phyloP scores from a whole-genome alignment of 1,139 yeast genomes.

The Scheffersomyces lignicola region DNA sequence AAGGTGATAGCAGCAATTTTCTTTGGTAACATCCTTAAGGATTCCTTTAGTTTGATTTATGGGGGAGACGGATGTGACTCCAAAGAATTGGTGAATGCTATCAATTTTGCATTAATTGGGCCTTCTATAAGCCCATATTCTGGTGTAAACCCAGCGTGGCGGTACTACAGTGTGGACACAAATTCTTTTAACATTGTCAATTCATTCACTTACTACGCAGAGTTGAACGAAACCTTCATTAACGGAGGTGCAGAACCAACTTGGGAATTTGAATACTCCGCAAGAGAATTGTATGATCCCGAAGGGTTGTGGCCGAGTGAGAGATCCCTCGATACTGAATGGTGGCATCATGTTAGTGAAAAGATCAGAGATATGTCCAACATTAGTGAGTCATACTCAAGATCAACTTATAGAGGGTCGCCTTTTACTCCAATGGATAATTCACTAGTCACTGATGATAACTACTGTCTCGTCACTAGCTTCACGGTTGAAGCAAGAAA shows the following conservation, averaged over 20 bases:
- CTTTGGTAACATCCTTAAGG: slow-evolving; percentile 28
- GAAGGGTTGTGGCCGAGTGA: slow-evolving; percentile 26
- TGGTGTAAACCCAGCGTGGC: slow-evolving; percentile 33
- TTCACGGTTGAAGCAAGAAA: slow-evolving; percentile 23
- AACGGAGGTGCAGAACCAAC: slow-evolving; percentile 30
- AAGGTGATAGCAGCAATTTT: slow-evolving; percentile 33
- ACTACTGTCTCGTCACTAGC: slow-evolving; percentile 23
- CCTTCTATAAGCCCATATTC: slow-evolving; percentile 31
- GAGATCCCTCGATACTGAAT: slow-evolving; percentile 25
- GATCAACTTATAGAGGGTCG: slow-evolving; percentile 14
- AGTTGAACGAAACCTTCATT: slow-evolving; percentile 26
- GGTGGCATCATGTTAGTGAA: slow-evolving; percentile 24
- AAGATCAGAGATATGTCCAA: slow-evolving; percentile 16
- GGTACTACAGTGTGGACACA: slow-evolving; percentile 32
- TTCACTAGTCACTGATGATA: slow-evolving; percentile 14
- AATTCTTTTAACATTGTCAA: slow-evolving; percentile 28
- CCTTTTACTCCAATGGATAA: slow-evolving; percentile 14
- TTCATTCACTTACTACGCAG: slow-evolving; percentile 30
- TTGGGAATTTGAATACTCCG: slow-evolving; percentile 31
- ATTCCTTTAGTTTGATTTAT: slow-evolving; percentile 27
- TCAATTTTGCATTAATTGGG: slow-evolving; percentile 29
- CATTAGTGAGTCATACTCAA: slow-evolving; percentile 14
- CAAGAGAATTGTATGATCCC: slow-evolving; percentile 29
- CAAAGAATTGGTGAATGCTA: slow-evolving; percentile 18
- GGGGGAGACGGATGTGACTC: slow-evolving; percentile 18